Conservation (phyloP, 2,329 filamentous ascomycete species). For the Xylaria digitata region DNA sequence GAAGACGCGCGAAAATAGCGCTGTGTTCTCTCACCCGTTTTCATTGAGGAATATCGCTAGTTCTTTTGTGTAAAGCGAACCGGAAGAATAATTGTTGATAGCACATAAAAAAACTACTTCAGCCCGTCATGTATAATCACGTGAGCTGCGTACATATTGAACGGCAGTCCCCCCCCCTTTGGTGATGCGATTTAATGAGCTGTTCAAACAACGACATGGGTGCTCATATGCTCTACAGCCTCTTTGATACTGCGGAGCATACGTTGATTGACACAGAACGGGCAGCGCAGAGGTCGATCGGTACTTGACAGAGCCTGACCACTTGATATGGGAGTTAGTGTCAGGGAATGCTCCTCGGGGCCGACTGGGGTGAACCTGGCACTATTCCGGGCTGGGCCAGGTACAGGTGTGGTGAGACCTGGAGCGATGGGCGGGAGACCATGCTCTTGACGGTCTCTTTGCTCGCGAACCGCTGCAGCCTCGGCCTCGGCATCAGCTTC, state of each 20-base stretch:
- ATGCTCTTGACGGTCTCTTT: slow-evolving; percentile 62
- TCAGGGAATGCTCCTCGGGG: slow-evolving; percentile 57
- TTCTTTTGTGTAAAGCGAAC: not conserved
- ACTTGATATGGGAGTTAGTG: slow-evolving; percentile 66
- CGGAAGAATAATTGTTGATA: not conserved
- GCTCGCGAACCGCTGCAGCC: slow-evolving; percentile 65
- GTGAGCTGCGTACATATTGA: slow-evolving; percentile 2
- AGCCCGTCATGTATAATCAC: not conserved
- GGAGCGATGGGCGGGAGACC: slow-evolving; percentile 51
- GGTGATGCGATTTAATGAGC: not conserved
- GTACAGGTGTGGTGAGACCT: slow-evolving; percentile 44
- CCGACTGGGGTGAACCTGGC: slow-evolving; percentile 46
- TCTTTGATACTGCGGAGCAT: slow-evolving; percentile 71
- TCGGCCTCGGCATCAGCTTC: slow-evolving; percentile 69
- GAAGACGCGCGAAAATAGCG: not conserved
- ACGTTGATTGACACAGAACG: slow-evolving; percentile 70
- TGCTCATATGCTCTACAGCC: slow-evolving; percentile 71
- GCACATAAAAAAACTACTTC: not conserved
- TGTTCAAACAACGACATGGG: slow-evolving; percentile 64
- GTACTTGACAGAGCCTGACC: slow-evolving; percentile 58
- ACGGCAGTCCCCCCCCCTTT: not conserved
- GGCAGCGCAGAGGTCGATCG: slow-evolving; percentile 66
- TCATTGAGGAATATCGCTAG: not conserved
- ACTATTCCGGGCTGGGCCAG: slow-evolving; percentile 37
- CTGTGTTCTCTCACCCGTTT: not conserved